Percentiles rank a stretch among this genome's conserved stretches.
Evolutionary conservation across 257 asterid genomes (phyloP).

Genomic region (Solanum neorickii): DNA sequence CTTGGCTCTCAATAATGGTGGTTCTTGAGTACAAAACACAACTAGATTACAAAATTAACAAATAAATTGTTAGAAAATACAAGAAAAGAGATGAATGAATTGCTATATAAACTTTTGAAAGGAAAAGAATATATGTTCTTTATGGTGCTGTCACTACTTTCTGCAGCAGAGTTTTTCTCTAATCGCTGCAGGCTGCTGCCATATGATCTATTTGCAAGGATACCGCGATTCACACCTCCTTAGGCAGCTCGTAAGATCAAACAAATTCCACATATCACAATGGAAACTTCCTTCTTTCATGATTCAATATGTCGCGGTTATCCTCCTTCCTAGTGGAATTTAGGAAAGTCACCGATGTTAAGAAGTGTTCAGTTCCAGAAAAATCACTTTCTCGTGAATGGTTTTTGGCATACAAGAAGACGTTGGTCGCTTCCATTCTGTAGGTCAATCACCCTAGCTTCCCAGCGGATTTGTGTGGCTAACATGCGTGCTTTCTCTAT

Average conservation of each 20-base stretch:
- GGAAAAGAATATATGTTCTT: slow-evolving; percentile 24
- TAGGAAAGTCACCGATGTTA: slow-evolving; percentile 18
- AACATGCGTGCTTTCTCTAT: slow-evolving; percentile 53
- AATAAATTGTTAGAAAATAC: slow-evolving; percentile 7
- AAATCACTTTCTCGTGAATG: slow-evolving; percentile 62
- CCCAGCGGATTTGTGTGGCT: slow-evolving; percentile 80
- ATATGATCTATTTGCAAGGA: not conserved
- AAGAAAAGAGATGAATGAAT: slow-evolving; percentile 27
- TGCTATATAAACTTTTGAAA: slow-evolving; percentile 31
- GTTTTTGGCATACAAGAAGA: slow-evolving; percentile 79
- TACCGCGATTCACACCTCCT: not conserved
- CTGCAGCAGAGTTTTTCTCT: not conserved
- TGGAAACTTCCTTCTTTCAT: not conserved
- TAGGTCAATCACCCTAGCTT: slow-evolving; percentile 76
- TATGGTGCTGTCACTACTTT: slow-evolving; percentile 11
- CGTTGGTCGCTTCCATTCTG: slow-evolving; percentile 85
- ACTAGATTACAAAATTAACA: slow-evolving; percentile 31
- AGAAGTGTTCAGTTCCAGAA: not conserved
- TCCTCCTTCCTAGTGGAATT: not conserved
- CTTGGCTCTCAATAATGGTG: slow-evolving; percentile 1
- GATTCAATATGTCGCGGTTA: not conserved
- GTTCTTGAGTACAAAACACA: slow-evolving; percentile 22
- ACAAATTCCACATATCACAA: not conserved
- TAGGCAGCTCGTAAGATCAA: not conserved
- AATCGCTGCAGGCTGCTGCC: slow-evolving; percentile 21